Conservation (phyloP, 306 rosid species). For the Adenanthera pavonina region DNA sequence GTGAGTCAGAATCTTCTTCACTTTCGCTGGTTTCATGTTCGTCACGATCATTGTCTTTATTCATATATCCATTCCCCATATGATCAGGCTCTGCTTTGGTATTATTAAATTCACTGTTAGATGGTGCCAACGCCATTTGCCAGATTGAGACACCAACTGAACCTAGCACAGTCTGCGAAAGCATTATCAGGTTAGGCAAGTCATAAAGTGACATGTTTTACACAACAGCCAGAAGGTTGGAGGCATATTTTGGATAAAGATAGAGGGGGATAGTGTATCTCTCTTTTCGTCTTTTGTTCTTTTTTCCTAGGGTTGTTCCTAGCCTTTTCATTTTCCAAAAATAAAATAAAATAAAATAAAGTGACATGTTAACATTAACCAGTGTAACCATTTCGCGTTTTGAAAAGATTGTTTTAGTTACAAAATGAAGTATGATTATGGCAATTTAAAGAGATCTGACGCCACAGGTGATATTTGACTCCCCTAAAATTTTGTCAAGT, state of each 20-base stretch:
- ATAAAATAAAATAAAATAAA: background rate
- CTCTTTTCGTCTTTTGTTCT: no score
- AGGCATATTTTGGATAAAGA: no score
- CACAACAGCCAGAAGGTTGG: no score
- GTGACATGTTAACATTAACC: background rate
- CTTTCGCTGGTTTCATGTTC: slow-evolving; percentile 60
- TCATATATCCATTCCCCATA: slow-evolving; percentile 56
- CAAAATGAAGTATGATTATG: background rate
- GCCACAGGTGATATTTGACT: background rate
- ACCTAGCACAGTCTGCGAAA: slow-evolving; percentile 64
- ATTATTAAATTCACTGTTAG: slow-evolving; percentile 21
- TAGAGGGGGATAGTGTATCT: no score
- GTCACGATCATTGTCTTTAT: slow-evolving; percentile 25
- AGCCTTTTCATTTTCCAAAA: no score
- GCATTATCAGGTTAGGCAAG: background rate
- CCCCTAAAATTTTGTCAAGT: background rate
- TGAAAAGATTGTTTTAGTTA: background rate
- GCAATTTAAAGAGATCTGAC: background rate
- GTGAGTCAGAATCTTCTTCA: slow-evolving; percentile 60
- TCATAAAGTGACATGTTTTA: background rate
- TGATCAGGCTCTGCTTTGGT: slow-evolving; percentile 31
- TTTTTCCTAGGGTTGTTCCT: no score
- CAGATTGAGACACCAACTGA: slow-evolving; percentile 80
- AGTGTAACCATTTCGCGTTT: background rate
- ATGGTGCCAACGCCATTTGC: slow-evolving; percentile 80